These are phyloP conservation scores for Polyporus tsugae DNA, from an alignment of 1,284 basidiomycete genomes.

Conservation along the genomic window DNA sequence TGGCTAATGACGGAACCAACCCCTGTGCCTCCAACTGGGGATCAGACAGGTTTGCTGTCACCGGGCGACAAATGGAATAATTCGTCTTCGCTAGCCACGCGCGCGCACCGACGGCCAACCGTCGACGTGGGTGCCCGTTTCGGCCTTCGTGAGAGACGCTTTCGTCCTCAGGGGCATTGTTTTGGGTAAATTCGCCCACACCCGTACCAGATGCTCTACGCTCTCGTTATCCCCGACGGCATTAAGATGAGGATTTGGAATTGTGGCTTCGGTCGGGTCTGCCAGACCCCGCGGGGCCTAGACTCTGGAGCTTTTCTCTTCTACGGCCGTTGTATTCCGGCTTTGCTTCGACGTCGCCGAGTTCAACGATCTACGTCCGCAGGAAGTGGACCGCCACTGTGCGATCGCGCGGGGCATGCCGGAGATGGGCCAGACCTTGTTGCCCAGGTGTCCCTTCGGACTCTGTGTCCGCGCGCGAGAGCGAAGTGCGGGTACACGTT, in stretches of 20 bases:
- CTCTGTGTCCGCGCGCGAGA: neutral
- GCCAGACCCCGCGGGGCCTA: neutral
- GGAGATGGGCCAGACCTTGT: neutral
- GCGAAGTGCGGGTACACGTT: neutral
- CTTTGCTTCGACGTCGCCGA: neutral
- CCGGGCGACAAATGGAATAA: conserved; percentile 5
- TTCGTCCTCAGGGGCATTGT: neutral
- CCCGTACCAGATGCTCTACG: neutral
- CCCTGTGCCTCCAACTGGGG: neutral
- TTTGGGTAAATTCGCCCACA: conserved; percentile 4
- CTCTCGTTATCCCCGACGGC: neutral
- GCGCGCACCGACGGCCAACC: conserved; percentile 3
- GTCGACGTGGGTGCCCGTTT: conserved; percentile 5
- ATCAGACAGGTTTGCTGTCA: neutral
- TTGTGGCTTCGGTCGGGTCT: neutral
- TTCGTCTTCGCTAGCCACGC: conserved; percentile 2
- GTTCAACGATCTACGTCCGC: conserved; percentile 9
- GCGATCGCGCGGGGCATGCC: neutral
- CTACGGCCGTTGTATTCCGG: conserved; percentile 8
- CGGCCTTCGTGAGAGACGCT: conserved; percentile 7
- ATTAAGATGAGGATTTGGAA: neutral
- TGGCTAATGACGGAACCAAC: neutral
- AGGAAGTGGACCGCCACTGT: neutral
- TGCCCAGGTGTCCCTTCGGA: neutral
- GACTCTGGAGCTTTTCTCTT: conserved; percentile 3